Evolutionary conservation across 257 asterid species (phyloP), one percentile per base, ranked within the genome.

Genomic region (Lithospermum erythrorhizon): DNA sequence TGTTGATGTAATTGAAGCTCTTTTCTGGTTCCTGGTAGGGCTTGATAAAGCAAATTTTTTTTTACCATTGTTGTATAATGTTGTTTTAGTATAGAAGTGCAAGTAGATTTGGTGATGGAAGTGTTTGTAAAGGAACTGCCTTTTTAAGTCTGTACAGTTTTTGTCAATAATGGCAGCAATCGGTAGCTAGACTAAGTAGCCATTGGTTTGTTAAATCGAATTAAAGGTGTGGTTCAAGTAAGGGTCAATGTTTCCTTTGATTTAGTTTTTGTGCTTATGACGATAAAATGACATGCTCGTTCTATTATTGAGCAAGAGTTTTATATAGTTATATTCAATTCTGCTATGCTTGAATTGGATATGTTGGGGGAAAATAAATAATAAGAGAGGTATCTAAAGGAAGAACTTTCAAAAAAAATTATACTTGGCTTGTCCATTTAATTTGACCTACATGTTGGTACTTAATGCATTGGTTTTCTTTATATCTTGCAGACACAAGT

Each of bases 401-500:
- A 37, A 37, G 8, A 37, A 37, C 48, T n/a, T 37, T 37, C 1
- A 9, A 10, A 37, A 35, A 9, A 32, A 32, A 32, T 32, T 32
- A 32, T 24, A 4, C 4, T 2, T 52, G 56, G 5, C 20, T 52
- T 18, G 20, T n/a, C 27, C 15, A 22, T 4, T 9, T 53, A 53
- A 53, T 53, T n/a, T 53, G 57, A 24, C 3, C 49, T 61, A 53
- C 56, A 58, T 37, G 64, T 56, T 63, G 69, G 55, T 62, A 5
- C 24, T 9, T 6, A 15, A 18, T 45, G 45, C 57, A 41, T 25
- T 9, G 57, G 51, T 63, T 75, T 27, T 64, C 18, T 48, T 63
- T 72, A 66, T 69, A 67, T 41, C 32, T 71, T 75, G 88, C 91
- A 93, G 99, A 89, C 65, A 78, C 97, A 48, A 89, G 99, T 78